Evolutionary conservation across 495 filamentous ascomycete genomes (phyloP), one percentile per base, ranked within the genome.

Genomic region (Darksidea phi): DNA sequence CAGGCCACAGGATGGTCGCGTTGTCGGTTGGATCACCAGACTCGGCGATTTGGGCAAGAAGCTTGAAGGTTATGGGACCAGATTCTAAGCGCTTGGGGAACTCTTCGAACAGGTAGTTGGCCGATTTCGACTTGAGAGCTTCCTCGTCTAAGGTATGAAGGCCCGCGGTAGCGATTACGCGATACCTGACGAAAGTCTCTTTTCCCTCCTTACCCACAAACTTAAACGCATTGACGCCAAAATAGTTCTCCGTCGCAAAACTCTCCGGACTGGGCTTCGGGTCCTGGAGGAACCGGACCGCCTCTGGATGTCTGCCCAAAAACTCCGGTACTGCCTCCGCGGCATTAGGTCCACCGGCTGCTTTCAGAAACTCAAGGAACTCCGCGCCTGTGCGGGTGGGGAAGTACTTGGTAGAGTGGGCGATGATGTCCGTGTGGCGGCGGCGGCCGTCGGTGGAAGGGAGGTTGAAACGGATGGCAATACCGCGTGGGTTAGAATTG

Each of bases 351-450:
- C 71, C 64, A 1, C 61, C 67, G 0, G 78, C 25, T 5, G 74
- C 71, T 18, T 66, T 45, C 49, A 84, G 72, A 65, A 84, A 76
- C 3, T 70, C 75, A 7, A 82, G 71, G 53, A 81, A 79, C 17
- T 77, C 80, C 23, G 70, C 74, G 10, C 77, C 78, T 0, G 74
- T 82, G 17, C 73, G 64, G 0, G 69, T 74, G 0, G 80, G 82
- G 70, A 83, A 83, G 57, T 70, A 72, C 46, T 73, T 68, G 1
- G 75, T 77, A 6, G 74, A 76, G 68, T 84, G 82, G 1, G 71
- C 68, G 54, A 84, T 68, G 63, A 84, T 79, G 66, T 84, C 81
- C 0, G 80, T 83, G 67, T 84, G 81, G 15, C 71, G 71, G 43
- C 76, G 78, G n/a, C 71, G 63, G 18, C 77, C 74, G 45, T 56